Base-by-base conservation (phyloP, 257 asterid species). In the Thymus quinquecostatus region DNA sequence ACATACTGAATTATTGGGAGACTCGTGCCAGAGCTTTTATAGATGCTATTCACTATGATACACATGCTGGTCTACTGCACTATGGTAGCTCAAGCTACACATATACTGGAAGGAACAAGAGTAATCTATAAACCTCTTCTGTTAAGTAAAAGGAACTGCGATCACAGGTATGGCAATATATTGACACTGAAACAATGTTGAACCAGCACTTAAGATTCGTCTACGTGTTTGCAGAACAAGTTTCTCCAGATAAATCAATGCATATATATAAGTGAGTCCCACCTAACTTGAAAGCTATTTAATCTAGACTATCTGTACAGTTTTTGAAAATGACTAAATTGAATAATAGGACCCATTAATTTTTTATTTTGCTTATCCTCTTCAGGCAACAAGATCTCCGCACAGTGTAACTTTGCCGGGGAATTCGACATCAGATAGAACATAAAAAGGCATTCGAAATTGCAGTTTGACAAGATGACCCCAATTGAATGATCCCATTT, bases 81-180 rank as follows among this genome's bases (percentile, higher is more conserved):
- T 28, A 43, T 63, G 27, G 55, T 41, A 43, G 53, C 40, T 41
- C 21, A 44, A 63, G 21, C 14, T 27, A 36, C 8, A 27, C 41
- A 61, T 38, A 44, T 62, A 44, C 67, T 38, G 49, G 65, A 63
- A 44, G 50, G 6, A 63, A 63, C 10, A 27, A 3, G 12, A 62
- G 13, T 1, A 21, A 21, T 33, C 38, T 56, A 56, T 30, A 56
- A 10, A 30, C 14, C 62, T 29, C 32, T 2, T 29, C 4, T 53
- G 40, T 56, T 10, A 2, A 34, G 12, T 60, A 60, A 13, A 34
- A 60, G 30, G 11, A 60, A 13, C 40, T 10, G 32, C 36, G 32
- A 1, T 3, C 10, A 29, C 11, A 55, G 21, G 30, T 27, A 56
- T 28, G 10, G 11, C 38, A 34, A 34, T 34, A 34, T 34, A 34